Evolutionary conservation across 352 stramenopile species (phyloP), one percentile per base, ranked within the genome.

Genomic region (Phytophthora kernoviae): DNA sequence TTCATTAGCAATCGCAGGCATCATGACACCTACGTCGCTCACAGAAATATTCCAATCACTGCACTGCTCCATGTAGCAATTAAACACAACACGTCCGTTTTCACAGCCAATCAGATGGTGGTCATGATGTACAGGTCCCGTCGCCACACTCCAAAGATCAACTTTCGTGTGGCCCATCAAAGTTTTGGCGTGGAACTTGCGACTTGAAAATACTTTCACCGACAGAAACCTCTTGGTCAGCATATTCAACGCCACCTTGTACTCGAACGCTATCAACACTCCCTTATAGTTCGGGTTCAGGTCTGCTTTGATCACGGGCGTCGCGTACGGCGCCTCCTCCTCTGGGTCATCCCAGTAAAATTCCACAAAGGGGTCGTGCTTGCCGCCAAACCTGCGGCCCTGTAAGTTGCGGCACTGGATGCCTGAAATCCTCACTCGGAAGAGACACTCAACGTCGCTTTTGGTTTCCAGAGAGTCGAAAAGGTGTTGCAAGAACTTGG

Each of bases 21-120:
- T 96, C 83, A 96, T 94, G 17, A 96, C 77, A 2, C 85, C 87
- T 5, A 96, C 81, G 45, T 96, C 85, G 52, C 87, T 96, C 39
- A 96, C 85, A 0, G 80, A 91, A 54, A 96, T 96, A 50, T 92
- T 93, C 87, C 87, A 96, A 40, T 94, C 84, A 65, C 78, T 93
- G 64, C 87, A 96, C 56, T 96, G 87, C 53, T 96, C 87, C 87
- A 96, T 96, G 73, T 96, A 96, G 67, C 85, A 94, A 47, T 96
- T 96, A 67, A 96, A 96, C 43, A 96, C 87, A 22, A 96, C 83
- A 22, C 87, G 80, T 33, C 87, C 87, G 54, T 96, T 96, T 24
- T 93, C 84, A 46, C 87, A 96, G 6, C 87, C 87, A 30, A 87
- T 73, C 27, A 96, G 68, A 37, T 96, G 85, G 57, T 96, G 87